Conservation (phyloP, 345 rosid genomes). For the Sisymbrium irio region DNA sequence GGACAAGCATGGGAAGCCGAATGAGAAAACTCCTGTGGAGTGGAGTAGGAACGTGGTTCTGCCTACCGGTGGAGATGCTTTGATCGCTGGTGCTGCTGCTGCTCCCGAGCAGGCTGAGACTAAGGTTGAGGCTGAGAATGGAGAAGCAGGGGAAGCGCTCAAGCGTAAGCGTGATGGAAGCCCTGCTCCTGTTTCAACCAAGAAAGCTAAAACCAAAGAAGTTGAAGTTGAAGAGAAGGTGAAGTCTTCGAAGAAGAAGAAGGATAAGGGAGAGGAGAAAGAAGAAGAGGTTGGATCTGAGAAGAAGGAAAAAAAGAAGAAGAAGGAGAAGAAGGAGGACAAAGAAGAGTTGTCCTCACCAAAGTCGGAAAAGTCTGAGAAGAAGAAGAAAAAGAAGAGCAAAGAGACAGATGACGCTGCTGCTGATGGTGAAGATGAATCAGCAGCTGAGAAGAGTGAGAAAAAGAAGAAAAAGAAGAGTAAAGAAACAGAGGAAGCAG, state of each 20-base stretch:
- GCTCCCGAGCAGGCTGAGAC: constrained; percentile 25
- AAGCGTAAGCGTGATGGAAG: constrained; percentile 57
- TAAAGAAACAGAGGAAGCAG: constrained; percentile 48
- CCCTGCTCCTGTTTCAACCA: constrained; percentile 45
- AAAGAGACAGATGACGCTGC: constrained; percentile 48
- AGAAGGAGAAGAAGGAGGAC: constrained; percentile 47
- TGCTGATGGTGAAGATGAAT: constrained; percentile 39
- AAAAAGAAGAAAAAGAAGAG: constrained; percentile 73
- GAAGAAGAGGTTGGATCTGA: constrained; percentile 41
- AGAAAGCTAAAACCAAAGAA: constrained; percentile 53
- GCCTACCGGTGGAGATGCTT: constrained; percentile 72
- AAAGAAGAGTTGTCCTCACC: constrained; percentile 45
- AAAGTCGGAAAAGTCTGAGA: constrained; percentile 72
- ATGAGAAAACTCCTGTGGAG: constrained; percentile 70
- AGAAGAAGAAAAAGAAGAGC: constrained; percentile 72
- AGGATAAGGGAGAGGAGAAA: constrained; percentile 50
- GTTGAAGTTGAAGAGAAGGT: constrained; percentile 36
- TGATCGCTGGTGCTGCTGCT: constrained; percentile 73
- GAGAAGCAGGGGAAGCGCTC: constrained; percentile 39
- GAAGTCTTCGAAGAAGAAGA: constrained; percentile 48
- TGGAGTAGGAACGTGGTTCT: constrained; percentile 75
- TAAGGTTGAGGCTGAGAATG: constrained; percentile 37
- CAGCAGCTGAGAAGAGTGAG: constrained; percentile 51
- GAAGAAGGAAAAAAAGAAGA: constrained; percentile 48
- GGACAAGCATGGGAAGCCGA: constrained; percentile 90